phyloP scores from a whole-genome alignment of 1,284 basidiomycete genomes.

The Xerocomus minutiporus region DNA sequence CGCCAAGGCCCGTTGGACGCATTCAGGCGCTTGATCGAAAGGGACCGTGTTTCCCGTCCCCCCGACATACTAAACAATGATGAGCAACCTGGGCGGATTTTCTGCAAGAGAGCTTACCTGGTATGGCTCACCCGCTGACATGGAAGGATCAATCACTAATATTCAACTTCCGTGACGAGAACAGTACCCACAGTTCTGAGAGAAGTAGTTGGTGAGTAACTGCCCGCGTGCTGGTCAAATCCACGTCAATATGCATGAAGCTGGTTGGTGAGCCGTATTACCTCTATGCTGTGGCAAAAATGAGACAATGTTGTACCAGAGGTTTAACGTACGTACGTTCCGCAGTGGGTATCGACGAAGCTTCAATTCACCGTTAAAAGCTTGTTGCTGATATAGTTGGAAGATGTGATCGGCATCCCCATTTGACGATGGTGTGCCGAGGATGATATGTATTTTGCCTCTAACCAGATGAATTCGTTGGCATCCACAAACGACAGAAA shows the following conservation, averaged over 20 bases:
- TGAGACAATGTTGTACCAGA: constrained; percentile 9
- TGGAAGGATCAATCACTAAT: constrained; percentile 1
- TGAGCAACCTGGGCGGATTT: constrained; percentile 1
- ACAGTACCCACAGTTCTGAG: constrained; percentile 63
- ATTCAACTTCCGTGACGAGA: neutral
- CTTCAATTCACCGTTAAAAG: constrained; percentile 45
- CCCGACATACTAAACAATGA: constrained; percentile 60
- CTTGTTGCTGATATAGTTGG: constrained; percentile 59
- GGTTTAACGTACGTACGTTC: constrained; percentile 38
- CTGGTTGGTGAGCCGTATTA: constrained; percentile 26
- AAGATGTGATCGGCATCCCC: constrained; percentile 53
- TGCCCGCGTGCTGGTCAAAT: constrained; percentile 53
- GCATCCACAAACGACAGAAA: neutral
- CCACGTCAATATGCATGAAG: constrained; percentile 4
- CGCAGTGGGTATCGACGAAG: constrained; percentile 69
- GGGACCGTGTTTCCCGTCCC: constrained; percentile 66
- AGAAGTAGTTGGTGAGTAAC: constrained; percentile 74
- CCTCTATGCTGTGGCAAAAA: constrained; percentile 53
- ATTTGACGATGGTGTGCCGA: constrained; percentile 39
- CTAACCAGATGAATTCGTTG: constrained; percentile 33
- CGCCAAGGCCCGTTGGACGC: constrained; percentile 51
- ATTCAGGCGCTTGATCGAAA: constrained; percentile 51
- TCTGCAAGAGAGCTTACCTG: constrained; percentile 40
- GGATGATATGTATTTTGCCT: constrained; percentile 60
- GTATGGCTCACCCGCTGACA: constrained; percentile 65